phyloP scores from a whole-genome alignment of 2,329 filamentous ascomycete species.

The Venturia pyrina region DNA sequence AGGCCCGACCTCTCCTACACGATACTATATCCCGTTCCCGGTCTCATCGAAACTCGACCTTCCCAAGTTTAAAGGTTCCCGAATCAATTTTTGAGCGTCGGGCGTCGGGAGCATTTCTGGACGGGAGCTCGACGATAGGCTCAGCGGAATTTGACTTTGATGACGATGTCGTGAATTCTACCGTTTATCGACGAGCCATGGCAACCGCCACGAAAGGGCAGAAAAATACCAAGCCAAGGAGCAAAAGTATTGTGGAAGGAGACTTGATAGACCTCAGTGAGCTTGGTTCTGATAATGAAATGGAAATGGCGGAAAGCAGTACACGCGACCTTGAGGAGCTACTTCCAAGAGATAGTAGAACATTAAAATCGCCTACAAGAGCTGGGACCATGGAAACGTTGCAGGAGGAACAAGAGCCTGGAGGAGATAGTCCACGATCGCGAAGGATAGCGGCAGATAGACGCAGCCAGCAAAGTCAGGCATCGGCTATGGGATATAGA shows the following conservation, averaged over 20 bases:
- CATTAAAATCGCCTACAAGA: neutral
- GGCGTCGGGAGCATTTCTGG: neutral
- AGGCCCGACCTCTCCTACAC: neutral
- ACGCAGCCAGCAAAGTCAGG: neutral
- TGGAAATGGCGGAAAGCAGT: neutral
- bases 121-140: constrained; percentile 3
- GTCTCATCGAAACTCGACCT: neutral
- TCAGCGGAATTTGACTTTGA: constrained; percentile 10
- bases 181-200: constrained; percentile 10
- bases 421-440: neutral
- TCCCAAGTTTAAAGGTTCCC: neutral
- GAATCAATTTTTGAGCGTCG: constrained; percentile 3
- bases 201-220: neutral
- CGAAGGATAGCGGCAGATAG: neutral
- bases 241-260: neutral
- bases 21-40: neutral
- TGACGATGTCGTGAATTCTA: constrained; percentile 5
- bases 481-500: neutral
- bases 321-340: neutral
- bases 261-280: constrained; percentile 7
- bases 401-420: constrained; percentile 3
- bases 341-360: neutral
- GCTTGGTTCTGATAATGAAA: neutral
- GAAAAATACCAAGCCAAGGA: neutral
- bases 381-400: constrained; percentile 6